Conservation (phyloP, 441 rosid genomes). For the Theobroma grandiflorum region DNA sequence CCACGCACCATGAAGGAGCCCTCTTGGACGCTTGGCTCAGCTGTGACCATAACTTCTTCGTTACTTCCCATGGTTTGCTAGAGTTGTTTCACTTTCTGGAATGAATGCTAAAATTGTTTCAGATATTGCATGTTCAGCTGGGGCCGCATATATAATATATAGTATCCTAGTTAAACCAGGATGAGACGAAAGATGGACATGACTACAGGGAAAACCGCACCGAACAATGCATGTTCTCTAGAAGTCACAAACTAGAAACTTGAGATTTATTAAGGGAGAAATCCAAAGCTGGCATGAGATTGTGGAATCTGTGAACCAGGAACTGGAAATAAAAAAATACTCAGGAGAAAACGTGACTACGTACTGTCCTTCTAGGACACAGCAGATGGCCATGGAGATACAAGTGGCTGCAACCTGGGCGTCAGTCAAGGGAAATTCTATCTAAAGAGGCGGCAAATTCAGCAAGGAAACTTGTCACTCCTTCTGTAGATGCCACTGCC, state of each 20-base stretch:
- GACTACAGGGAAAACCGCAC: slow-evolving; percentile 20
- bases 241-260: not conserved
- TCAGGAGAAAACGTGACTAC: not conserved
- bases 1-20: slow-evolving; percentile 49
- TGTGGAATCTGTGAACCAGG: not conserved
- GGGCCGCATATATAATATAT: not conserved
- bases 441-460: not conserved
- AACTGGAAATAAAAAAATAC: not conserved
- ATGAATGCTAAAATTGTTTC: not conserved
- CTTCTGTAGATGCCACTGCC: not conserved
- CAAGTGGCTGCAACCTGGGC: not conserved
- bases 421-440: not conserved
- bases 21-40: slow-evolving; percentile 35
- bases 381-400: not conserved
- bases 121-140: not conserved
- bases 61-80: not conserved
- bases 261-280: too few relatives aligned
- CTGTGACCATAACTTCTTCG: slow-evolving; percentile 14
- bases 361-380: not conserved
- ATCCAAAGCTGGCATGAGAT: not conserved
- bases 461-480: not conserved
- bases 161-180: not conserved
- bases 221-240: not conserved
- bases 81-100: not conserved
- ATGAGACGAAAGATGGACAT: not conserved